A percentile compares a stretch with the other conserved stretches of the same genome.
Evolutionary conservation across 768 basidiomycete genomes (phyloP).

Genomic region (Lepiota brunneoincarnata): DNA sequence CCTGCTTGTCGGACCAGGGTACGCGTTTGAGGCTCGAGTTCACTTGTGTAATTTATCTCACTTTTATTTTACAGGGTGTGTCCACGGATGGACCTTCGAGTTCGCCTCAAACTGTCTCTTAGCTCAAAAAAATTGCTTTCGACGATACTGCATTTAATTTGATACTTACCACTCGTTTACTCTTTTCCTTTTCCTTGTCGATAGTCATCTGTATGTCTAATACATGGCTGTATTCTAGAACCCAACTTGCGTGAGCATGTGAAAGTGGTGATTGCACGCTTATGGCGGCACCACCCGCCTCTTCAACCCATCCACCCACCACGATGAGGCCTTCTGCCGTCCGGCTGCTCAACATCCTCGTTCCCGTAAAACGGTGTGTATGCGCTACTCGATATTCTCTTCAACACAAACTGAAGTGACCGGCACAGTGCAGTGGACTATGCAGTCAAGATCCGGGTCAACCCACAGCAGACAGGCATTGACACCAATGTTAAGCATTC

Average conservation of each 20-base stretch:
- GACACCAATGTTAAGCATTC: conserved; percentile 99
- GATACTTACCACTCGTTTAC: not conserved
- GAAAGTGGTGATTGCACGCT: no score
- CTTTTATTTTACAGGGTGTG: not conserved
- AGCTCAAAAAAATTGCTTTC: not conserved
- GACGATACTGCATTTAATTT: not conserved
- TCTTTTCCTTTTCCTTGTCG: not conserved
- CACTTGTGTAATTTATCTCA: no score
- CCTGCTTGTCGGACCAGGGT: conserved; percentile 77
- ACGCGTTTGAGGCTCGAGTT: no score
- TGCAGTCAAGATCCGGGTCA: conserved; percentile 98
- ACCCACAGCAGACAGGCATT: conserved; percentile 90
- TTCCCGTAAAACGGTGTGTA: conserved; percentile 85
- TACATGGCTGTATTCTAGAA: no score
- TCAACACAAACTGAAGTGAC: not conserved
- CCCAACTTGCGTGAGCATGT: no score
- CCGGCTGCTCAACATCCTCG: conserved; percentile 83
- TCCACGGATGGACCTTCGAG: conserved; percentile 1
- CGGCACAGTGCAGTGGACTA: conserved; percentile 92
- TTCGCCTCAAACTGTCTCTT: not conserved
- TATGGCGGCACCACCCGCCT: not conserved
- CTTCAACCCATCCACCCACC: not conserved
- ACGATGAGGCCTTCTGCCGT: conserved; percentile 74
- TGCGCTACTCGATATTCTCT: not conserved
- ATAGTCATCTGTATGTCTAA: no score